Percentiles rank a stretch among this genome's conserved stretches.
Conservation (phyloP, 768 basidiomycete species). For the Bullera alba region DNA sequence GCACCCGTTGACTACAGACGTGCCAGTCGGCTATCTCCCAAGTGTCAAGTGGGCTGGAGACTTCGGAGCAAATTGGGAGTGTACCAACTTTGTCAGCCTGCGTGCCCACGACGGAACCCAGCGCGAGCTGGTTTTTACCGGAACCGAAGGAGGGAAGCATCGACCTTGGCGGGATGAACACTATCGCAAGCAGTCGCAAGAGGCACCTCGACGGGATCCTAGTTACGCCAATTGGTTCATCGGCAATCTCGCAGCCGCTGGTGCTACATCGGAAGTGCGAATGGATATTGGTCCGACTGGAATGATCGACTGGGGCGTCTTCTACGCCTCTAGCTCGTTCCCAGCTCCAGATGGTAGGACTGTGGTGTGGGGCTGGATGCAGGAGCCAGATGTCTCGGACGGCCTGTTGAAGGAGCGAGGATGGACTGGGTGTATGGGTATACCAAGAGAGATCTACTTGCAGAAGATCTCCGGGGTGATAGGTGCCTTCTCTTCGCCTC, state of each 20-base stretch:
- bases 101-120: not conserved
- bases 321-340: constrained; percentile 11
- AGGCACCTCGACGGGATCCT: constrained; percentile 4
- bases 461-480: not conserved
- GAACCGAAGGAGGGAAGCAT: not conserved
- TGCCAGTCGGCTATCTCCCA: not conserved
- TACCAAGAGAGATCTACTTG: constrained; percentile 12
- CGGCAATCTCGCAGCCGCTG: not conserved
- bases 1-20: not conserved
- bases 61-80: constrained; percentile 13
- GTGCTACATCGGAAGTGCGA: not conserved
- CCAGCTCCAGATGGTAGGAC: not conserved
- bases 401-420: constrained; percentile 3
- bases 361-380: constrained; percentile 13
- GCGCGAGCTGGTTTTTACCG: not conserved
- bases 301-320: constrained; percentile 8
- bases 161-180: not conserved
- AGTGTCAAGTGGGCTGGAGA: constrained; percentile 7
- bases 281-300: not conserved
- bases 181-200: not conserved
- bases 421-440: constrained; percentile 15
- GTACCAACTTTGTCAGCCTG: constrained; percentile 8
- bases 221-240: constrained; percentile 6
- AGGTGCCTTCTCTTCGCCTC: not conserved
- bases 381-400: constrained; percentile 12